phyloP scores from a whole-genome alignment of 73 alveolate species.

The Symbiodinium pilosum region DNA sequence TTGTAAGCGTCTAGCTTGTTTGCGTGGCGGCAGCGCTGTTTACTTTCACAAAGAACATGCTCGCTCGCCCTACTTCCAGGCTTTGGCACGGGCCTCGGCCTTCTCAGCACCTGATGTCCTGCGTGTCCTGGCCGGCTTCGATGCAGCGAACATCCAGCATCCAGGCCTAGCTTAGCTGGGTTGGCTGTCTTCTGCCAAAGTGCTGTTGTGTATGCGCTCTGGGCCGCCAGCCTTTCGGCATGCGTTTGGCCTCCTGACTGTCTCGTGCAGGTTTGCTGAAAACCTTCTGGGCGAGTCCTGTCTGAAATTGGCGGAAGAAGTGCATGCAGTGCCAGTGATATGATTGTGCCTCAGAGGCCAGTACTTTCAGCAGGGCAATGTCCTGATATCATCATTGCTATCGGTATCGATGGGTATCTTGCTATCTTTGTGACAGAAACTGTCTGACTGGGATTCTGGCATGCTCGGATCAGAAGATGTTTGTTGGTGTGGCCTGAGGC shows the following conservation, averaged over 20 bases:
- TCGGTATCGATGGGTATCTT: no score
- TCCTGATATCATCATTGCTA: no score
- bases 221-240: no score
- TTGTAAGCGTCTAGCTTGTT: neutral
- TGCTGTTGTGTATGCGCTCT: no score
- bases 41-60: no score
- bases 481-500: neutral
- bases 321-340: no score
- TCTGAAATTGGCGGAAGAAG: conserved; percentile 5
- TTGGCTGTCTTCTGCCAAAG: no score
- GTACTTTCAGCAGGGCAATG: no score
- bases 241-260: neutral
- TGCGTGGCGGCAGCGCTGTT: no score
- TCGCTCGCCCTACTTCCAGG: neutral
- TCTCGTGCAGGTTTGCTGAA: conserved; percentile 19
- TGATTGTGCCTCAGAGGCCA: no score
- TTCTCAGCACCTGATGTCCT: conserved; percentile 68
- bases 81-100: conserved; percentile 33
- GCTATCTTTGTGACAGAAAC: no score
- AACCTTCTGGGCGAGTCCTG: conserved; percentile 55
- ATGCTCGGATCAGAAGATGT: neutral
- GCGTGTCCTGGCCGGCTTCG: conserved; percentile 70
- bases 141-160: conserved; percentile 18
- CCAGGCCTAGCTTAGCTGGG: neutral
- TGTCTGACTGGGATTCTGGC: neutral